Conservation (phyloP, 208 protist species). For the Acanthamoeba sp. region DNA sequence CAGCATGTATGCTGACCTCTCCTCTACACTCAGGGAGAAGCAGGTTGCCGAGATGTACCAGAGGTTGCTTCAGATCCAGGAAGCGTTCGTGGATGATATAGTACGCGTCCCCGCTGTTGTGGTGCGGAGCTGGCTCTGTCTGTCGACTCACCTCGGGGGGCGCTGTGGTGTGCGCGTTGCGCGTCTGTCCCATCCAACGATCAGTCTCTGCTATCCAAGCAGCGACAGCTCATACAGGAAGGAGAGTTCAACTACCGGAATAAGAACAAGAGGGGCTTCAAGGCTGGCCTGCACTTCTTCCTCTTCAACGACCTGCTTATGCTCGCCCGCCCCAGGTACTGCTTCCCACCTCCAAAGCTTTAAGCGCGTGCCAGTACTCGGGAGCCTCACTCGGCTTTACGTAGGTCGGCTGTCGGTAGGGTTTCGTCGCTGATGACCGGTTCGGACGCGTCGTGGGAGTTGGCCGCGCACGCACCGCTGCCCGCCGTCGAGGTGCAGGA, state of each 20-base stretch:
- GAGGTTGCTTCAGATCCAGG: constrained; percentile 26
- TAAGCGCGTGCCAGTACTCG: background rate
- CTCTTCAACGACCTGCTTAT: constrained; percentile 48
- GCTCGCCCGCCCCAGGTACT: background rate
- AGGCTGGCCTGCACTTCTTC: constrained; percentile 37
- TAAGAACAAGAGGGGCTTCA: background rate
- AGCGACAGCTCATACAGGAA: background rate
- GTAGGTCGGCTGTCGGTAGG: background rate
- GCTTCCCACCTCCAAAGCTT: background rate
- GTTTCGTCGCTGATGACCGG: constrained; percentile 10
- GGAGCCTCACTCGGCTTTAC: background rate
- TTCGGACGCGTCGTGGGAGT: constrained; percentile 22
- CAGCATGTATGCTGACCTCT: background rate
- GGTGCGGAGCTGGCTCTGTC: no score
- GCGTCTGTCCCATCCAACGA: background rate
- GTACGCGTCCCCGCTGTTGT: background rate
- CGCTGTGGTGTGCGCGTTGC: background rate
- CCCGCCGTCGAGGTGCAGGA: background rate
- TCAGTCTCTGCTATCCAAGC: constrained; percentile 4
- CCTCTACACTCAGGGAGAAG: background rate
- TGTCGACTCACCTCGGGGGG: background rate
- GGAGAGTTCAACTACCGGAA: constrained; percentile 18
- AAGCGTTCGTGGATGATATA: constrained; percentile 25
- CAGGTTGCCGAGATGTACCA: constrained; percentile 16
- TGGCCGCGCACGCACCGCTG: background rate